Evolutionary conservation across 129 eudicot species (phyloP), one percentile per base, ranked within the genome.

Genomic region (Lactuca sativa): DNA sequence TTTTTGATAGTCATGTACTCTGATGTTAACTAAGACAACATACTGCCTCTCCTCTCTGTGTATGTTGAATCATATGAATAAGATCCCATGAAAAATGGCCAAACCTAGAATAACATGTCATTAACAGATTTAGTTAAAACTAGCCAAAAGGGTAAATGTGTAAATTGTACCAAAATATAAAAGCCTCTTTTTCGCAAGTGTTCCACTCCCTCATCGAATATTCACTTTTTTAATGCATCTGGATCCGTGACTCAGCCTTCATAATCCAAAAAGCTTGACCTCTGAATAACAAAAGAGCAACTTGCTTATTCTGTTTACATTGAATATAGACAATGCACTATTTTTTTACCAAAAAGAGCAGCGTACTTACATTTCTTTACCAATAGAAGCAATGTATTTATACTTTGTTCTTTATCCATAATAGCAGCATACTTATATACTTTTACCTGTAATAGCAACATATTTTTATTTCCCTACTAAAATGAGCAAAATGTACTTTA

Each of bases 141-240:
- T 21, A 21, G 21, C 21, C 21, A 21, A 21, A 53, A 41, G 15
- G 33, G 33, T 53, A 56, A 40, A 31, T 5, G 54, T 36, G 43
- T 44, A 25, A 66, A 51, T 18, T 21, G 14, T 57, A 67, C 33
- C 69, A 60, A 56, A 21, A 21, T 21, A 71, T 12, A 40, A 77
- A 72, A 54, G 89, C 98, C 96, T 89, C 92, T 76, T 89, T 86
- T 41, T 96, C 21, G 92, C 81, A 86, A 65, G 71, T 89, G 90
- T 70, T 83, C 90, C 62, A 89, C 80, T 31, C 98, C 98, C 44
- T 96, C 98, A 64, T 92, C 86, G 75, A 92, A 92, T 74, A 92
- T 89, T 78, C 96, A 81, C 80, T 83, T 86, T 69, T 82, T 92
- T 64, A 92, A 64, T 62, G 92, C 82, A 55, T 75, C 51, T 75